phyloP scores from a whole-genome alignment of 352 stramenopile species.

The Phytophthora fragariae region DNA sequence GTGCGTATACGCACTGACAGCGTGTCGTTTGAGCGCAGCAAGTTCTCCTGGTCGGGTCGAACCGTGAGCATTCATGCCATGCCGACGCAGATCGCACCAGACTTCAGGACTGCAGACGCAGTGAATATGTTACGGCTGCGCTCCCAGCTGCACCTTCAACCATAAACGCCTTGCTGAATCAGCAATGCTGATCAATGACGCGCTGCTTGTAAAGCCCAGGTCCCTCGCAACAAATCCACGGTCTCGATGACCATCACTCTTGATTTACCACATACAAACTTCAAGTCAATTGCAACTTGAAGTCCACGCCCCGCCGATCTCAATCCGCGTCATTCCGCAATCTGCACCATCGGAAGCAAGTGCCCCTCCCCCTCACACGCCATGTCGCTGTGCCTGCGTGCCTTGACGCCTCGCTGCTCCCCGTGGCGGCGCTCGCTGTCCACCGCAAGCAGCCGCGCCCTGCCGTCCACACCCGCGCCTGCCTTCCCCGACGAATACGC shows the following conservation, averaged over 20 bases:
- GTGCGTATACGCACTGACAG: not conserved
- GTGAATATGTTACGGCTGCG: constrained; percentile 16
- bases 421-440: constrained; percentile 24
- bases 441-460: constrained; percentile 14
- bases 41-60: not conserved
- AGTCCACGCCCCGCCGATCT: not conserved
- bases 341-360: constrained; percentile 44
- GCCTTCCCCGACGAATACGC: constrained; percentile 73
- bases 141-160: not conserved
- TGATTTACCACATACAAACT: constrained; percentile 13
- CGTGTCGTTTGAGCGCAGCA: not conserved
- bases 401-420: constrained; percentile 16
- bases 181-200: constrained; percentile 23
- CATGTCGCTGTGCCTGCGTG: constrained; percentile 13
- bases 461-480: constrained; percentile 58
- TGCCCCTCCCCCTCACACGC: not conserved
- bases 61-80: not conserved
- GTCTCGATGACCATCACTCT: constrained; percentile 20
- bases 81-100: not conserved
- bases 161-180: constrained; percentile 21
- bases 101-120: not conserved
- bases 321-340: constrained; percentile 26
- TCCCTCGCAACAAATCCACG: constrained; percentile 32
- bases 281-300: constrained; percentile 28
- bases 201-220: not conserved